Base-by-base conservation (phyloP, 805 yeast species). In the Candida chauliodis region DNA sequence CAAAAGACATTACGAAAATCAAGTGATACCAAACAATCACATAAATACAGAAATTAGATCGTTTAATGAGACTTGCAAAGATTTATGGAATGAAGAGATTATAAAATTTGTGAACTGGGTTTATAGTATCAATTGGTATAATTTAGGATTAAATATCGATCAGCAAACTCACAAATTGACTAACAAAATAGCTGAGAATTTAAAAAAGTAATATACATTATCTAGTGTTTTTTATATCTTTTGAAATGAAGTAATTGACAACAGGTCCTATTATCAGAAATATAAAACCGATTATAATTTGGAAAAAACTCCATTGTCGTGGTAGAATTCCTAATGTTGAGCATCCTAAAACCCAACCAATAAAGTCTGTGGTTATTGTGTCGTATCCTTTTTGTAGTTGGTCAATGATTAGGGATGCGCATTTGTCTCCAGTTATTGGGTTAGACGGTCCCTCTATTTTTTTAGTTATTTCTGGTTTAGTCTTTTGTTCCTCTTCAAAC, bases 401-500 rank as follows among this genome's bases (percentile, higher is more conserved):
- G 39, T 62, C 59, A 11, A 87, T 50, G 1, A 93, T 72, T 7
- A 73, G 67, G 14, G 69, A 66, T 8, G 91, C 82, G 52, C 95
- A 88, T 31, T 67, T 66, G 13, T 75, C 80, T 7, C 84, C 81
- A 1, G 79, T 51, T 7, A 87, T 81, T 1, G 96, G 79, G 4
- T 52, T 57, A 4, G 95, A 83, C 1, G 95, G 72, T 1, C 98
- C 99, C 59, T 93, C 99, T 23, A 93, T 87, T 22, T 61, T 61
- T 46, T 71, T 76, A 1, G 97, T 89, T 40, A 93, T 86, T 8
- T 70, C 75, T 0, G 99, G 98, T 56, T 93, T 93, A 2, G 95
- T 83, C 40, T 63, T 60, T 55, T 90, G 83, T 58, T 93, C 99
- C 42, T 79, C 79, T 3, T 63, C 75, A 53, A 60, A 93, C 0